phyloP scores from a whole-genome alignment of 495 filamentous ascomycete species.

The Clavariopsis aquatica region DNA sequence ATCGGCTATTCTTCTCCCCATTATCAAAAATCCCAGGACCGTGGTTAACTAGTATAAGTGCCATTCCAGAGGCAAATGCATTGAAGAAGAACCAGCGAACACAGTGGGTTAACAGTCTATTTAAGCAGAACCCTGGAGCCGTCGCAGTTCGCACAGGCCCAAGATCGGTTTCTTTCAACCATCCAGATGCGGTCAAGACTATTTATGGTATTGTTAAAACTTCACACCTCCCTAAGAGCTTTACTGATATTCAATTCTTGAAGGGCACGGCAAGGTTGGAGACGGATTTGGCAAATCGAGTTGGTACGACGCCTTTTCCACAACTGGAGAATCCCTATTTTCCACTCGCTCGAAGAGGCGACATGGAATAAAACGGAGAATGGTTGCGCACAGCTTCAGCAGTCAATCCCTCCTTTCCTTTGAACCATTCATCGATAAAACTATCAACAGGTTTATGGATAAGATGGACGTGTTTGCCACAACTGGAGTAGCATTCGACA shows the following conservation, averaged over 20 bases:
- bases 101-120: constrained; percentile 27
- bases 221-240: not conserved
- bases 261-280: constrained; percentile 19
- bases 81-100: constrained; percentile 24
- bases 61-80: constrained; percentile 28
- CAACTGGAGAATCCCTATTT: constrained; percentile 31
- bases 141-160: constrained; percentile 32
- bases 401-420: constrained; percentile 23
- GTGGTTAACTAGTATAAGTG: constrained; percentile 31
- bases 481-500: constrained; percentile 15
- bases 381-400: constrained; percentile 29
- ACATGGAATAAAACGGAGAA: constrained; percentile 30
- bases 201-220: constrained; percentile 27
- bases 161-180: constrained; percentile 33
- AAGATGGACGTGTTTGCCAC: constrained; percentile 17
- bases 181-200: constrained; percentile 35
- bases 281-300: constrained; percentile 32
- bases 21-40: constrained; percentile 35
- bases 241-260: not conserved
- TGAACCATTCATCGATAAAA: constrained; percentile 31
- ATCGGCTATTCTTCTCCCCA: constrained; percentile 35
- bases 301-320: constrained; percentile 36
- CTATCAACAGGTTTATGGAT: constrained; percentile 26
- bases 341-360: constrained; percentile 33
- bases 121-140: constrained; percentile 26